Evolutionary conservation across 148 eudicot genomes (phyloP), one percentile per base, ranked within the genome.

Genomic region (Fagopyrum esculentum): DNA sequence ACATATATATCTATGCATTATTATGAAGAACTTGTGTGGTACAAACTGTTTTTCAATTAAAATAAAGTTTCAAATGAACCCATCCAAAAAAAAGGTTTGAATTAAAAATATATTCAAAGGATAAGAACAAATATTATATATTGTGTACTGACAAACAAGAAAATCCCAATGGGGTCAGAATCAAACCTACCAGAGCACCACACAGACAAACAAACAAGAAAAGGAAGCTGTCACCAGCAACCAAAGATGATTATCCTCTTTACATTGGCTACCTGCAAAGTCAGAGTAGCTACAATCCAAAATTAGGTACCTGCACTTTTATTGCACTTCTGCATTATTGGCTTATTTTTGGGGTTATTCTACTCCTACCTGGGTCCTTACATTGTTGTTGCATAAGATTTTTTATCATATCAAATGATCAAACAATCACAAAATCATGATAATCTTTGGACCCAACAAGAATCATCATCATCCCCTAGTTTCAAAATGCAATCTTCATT

Each of bases 211-310:
- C 71, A 40, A 40, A 66, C 71, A 66, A 66, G 46, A 43, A 66
- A 13, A 66, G 47, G 71, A 66, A 66, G 71, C 47, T 66, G 71
- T 66, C 71, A 66, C 47, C 46, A 66, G 46, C 71, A 66, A 66
- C 71, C 71, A 15, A 66, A 35, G 71, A 66, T 66, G 71, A 66
- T 66, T 66, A 66, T 66, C 71, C 46, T 66, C 71, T 13, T 60
- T 19, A 40, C 70, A 40, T 5, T 15, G 71, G 71, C 71, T 66
- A 11, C 5, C 47, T 40, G 46, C 71, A 66, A 66, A 66, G 71
- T 66, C 71, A 30, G 70, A 66, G 19, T 66, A 43, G 19, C 71
- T 66, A 35, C 46, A 40, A 7, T 66, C 71, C 71, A 66, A 66
- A 66, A 43, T 66, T 66, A 66, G 71, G 71, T 66, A 66, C 8